Percentiles rank a stretch among this genome's conserved stretches.
phyloP scores from a whole-genome alignment of 352 stramenopile genomes.

The Pythium sp. region DNA sequence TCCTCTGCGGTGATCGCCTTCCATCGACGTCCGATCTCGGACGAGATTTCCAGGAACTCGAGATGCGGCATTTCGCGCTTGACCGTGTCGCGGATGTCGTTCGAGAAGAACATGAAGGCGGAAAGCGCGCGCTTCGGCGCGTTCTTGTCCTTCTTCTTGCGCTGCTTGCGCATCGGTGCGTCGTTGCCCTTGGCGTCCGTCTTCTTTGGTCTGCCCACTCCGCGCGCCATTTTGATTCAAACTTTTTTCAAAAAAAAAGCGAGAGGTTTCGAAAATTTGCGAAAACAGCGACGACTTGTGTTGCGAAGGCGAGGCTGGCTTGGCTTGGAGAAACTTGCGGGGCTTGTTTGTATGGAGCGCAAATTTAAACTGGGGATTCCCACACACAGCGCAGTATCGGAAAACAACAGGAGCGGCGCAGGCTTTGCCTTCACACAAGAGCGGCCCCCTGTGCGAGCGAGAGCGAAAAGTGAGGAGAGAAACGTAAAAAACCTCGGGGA shows the following conservation, averaged over 20 bases:
- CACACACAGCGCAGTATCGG: constrained; percentile 20
- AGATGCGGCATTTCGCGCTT: constrained; percentile 88
- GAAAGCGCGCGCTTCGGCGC: constrained; percentile 87
- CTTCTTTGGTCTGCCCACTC: constrained; percentile 70
- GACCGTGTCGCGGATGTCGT: constrained; percentile 86
- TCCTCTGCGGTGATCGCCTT: constrained; percentile 70
- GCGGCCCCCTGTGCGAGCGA: not conserved
- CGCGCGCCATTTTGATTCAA: constrained; percentile 49
- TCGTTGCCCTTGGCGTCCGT: constrained; percentile 34
- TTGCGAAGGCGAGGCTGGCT: constrained; percentile 6
- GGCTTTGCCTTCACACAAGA: not conserved
- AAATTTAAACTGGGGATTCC: constrained; percentile 66
- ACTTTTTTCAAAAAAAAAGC: constrained; percentile 28
- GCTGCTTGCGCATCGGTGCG: constrained; percentile 69
- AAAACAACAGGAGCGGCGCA: constrained; percentile 18
- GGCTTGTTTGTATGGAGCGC: constrained; percentile 38
- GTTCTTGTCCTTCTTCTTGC: constrained; percentile 92
- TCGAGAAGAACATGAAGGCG: constrained; percentile 91
- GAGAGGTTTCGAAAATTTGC: constrained; percentile 30
- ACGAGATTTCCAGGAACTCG: constrained; percentile 83
- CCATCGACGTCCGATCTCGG: constrained; percentile 84
- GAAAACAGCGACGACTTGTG: constrained; percentile 18
- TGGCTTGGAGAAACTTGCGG: not conserved
- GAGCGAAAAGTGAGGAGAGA: constrained; percentile 2
- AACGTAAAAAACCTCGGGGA: constrained; percentile 21